phyloP scores from a whole-genome alignment of 495 filamentous ascomycete species.

The Cercophora samala region DNA sequence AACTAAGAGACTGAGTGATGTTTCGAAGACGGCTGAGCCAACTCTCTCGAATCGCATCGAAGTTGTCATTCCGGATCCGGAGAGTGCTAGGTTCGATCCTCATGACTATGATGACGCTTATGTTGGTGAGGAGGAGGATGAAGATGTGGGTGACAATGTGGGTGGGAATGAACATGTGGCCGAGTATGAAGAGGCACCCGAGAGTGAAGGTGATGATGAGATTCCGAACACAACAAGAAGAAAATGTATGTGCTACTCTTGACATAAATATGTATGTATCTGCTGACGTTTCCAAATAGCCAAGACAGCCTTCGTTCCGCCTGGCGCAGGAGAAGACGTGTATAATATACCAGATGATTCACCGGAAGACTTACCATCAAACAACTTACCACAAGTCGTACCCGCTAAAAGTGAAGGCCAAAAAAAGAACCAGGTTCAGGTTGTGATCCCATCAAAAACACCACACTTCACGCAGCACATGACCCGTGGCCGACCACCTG shows the following conservation, averaged over 20 bases:
- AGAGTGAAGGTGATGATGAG: background rate
- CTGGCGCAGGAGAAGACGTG: background rate
- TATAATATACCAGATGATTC: background rate
- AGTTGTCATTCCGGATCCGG: background rate
- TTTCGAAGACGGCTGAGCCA: background rate
- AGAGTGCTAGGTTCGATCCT: background rate
- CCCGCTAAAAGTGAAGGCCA: background rate
- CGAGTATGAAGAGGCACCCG: background rate
- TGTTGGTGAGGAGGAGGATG: background rate
- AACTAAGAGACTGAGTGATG: background rate
- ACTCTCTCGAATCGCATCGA: background rate
- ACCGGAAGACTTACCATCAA: too few relatives aligned
- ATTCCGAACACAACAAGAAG: background rate
- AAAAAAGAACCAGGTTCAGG: background rate
- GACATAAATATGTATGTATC: background rate
- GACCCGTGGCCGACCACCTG: constrained; percentile 11
- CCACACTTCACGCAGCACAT: background rate
- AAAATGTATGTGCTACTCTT: background rate
- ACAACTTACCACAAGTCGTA: too few relatives aligned
- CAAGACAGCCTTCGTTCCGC: background rate
- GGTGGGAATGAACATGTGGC: background rate
- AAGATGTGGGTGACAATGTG: background rate
- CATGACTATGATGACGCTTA: background rate
- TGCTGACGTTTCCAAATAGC: background rate
- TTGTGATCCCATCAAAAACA: background rate